A percentile compares a stretch with the other conserved stretches of the same genome.
phyloP scores from a whole-genome alignment of 2,329 filamentous ascomycete species.

The Ophiostoma sp. region DNA sequence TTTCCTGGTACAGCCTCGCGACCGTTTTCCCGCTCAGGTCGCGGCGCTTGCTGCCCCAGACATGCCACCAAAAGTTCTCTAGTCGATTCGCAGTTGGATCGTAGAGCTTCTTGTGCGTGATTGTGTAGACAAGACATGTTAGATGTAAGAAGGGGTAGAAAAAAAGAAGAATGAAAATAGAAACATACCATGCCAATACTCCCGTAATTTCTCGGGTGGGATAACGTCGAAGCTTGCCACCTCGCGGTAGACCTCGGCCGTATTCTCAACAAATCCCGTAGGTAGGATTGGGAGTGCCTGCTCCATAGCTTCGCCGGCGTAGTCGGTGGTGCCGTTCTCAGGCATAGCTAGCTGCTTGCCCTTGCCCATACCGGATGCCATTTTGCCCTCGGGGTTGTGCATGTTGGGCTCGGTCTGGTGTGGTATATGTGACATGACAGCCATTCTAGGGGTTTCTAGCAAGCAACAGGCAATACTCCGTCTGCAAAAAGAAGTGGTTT shows the following conservation, averaged over 20 bases:
- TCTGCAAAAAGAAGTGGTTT: background rate
- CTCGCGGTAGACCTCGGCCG: conserved; percentile 47
- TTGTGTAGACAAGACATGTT: conserved; percentile 50
- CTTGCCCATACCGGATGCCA: background rate
- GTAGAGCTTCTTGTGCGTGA: conserved; percentile 52
- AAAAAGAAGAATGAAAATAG: background rate
- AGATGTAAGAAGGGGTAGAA: too few relatives aligned
- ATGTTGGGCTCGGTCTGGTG: background rate
- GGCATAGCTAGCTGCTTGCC: background rate
- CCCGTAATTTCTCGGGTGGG: conserved; percentile 48
- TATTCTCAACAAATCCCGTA: conserved; percentile 54
- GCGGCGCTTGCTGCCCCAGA: conserved; percentile 55
- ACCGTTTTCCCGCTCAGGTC: conserved; percentile 49
- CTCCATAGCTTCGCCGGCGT: background rate
- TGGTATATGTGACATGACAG: background rate
- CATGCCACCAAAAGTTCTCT: conserved; percentile 63
- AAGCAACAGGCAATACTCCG: background rate
- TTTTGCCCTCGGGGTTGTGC: background rate
- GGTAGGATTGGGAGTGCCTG: conserved; percentile 45
- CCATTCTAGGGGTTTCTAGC: background rate
- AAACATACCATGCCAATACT: conserved; percentile 52
- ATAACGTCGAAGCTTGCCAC: conserved; percentile 49
- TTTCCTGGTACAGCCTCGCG: conserved; percentile 52
- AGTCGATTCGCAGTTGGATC: conserved; percentile 59
- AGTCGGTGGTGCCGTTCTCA: background rate